Conservation (phyloP, 768 basidiomycete genomes). For the Russula foetens region DNA sequence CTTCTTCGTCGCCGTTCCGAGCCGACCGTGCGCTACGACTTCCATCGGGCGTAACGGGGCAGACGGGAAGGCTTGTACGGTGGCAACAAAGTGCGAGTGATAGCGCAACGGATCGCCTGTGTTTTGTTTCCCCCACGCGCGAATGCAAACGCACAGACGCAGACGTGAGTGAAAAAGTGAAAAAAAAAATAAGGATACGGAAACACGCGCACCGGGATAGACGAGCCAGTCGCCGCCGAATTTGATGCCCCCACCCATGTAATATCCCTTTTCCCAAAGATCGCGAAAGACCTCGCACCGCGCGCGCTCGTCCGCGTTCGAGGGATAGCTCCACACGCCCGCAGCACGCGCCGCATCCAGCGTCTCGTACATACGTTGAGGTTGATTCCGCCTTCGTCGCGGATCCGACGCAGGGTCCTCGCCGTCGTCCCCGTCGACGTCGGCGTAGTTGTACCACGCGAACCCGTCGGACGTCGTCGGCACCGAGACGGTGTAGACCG, state of each 20-base stretch:
- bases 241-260: slow-evolving; percentile 82
- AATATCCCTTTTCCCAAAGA: slow-evolving; percentile 78
- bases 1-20: slow-evolving; percentile 97
- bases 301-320: slow-evolving; percentile 56
- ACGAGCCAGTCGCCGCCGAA: slow-evolving; percentile 96
- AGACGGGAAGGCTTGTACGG: slow-evolving; percentile 59
- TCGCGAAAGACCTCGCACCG: slow-evolving; percentile 73
- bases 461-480: slow-evolving; percentile 54
- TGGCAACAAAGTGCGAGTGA: slow-evolving; percentile 92
- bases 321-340: slow-evolving; percentile 72
- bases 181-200: not conserved
- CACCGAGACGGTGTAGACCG: slow-evolving; percentile 50
- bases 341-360: slow-evolving; percentile 55
- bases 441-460: slow-evolving; percentile 51
- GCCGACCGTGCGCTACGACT: slow-evolving; percentile 87
- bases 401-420: no score
- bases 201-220: slow-evolving; percentile 69
- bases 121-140: no score
- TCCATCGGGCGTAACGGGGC: slow-evolving; percentile 76
- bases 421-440: not conserved
- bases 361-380: slow-evolving; percentile 38
- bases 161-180: not conserved
- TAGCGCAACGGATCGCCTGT: slow-evolving; percentile 90
- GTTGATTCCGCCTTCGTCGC: no score
- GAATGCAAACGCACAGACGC: no score